A percentile compares a stretch with the other conserved stretches of the same genome.
Conservation (phyloP, 108 stramenopile genomes). For the Licmophora abbreviata region DNA sequence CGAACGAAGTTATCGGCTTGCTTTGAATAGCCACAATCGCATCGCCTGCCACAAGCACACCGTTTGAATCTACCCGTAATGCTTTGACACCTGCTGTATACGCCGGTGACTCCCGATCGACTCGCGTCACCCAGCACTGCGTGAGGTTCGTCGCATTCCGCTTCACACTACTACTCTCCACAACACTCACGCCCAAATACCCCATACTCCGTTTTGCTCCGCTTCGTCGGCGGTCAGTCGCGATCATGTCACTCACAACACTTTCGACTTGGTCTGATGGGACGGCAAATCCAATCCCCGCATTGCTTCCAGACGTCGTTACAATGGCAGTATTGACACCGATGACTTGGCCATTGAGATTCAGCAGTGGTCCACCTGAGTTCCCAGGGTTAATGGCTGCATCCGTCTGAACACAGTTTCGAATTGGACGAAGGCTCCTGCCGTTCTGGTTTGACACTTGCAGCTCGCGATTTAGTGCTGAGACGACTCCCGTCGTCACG, state of each 20-base stretch:
- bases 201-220: slow-evolving; percentile 10
- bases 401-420: slow-evolving; percentile 83
- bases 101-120: slow-evolving; percentile 34
- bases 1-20: too few relatives aligned
- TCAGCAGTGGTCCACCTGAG: slow-evolving; percentile 85
- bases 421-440: too few relatives aligned
- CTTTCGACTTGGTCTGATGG: slow-evolving; percentile 55
- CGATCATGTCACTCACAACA: slow-evolving; percentile 28
- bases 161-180: neutral
- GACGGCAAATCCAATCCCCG: slow-evolving; percentile 81
- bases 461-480: slow-evolving; percentile 78
- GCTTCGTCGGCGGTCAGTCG: slow-evolving; percentile 15
- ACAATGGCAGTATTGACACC: slow-evolving; percentile 92
- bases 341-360: slow-evolving; percentile 69
- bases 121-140: slow-evolving; percentile 18
- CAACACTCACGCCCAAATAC: slow-evolving; percentile 31
- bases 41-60: slow-evolving; percentile 33
- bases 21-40: slow-evolving; percentile 44
- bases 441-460: slow-evolving; percentile 50
- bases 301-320: slow-evolving; percentile 47
- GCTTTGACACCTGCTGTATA: slow-evolving; percentile 26
- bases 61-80: slow-evolving; percentile 6
- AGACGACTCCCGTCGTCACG: slow-evolving; percentile 68
- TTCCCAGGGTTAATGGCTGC: slow-evolving; percentile 94
- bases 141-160: slow-evolving; percentile 5